Base-by-base conservation (phyloP, 805 yeast species). In the Metschnikowia lunata region DNA sequence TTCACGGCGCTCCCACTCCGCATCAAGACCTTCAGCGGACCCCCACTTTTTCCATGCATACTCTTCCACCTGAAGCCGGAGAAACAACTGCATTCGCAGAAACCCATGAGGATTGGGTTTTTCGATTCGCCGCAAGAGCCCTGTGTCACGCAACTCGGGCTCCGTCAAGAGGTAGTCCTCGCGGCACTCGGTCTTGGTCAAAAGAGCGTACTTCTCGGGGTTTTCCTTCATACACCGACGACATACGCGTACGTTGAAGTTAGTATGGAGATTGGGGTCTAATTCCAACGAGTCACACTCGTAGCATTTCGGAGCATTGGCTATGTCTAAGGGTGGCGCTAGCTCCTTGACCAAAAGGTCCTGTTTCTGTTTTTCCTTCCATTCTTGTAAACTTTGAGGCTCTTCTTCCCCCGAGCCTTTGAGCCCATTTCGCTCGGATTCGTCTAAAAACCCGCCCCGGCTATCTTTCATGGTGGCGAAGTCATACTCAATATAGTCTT, bases 31-130 rank as follows among this genome's bases (percentile, higher is more conserved):
- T 43, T 88, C 96, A 8, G 83, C 76, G 1, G 95, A 84, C 1
- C 93, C 95, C 99, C 99, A 93, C 65, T 93, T 91, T 59, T 85
- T 83, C 68, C 83, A 87, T 0, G 98, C 95, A 64, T 75, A 87
- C 56, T 84, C 88, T 62, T 93, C 99, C n/a, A 93, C 88, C 57
- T 93, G 98, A 58, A 81, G 85, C 47, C 99, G 70, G 36, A 93
- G 65, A 66, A 82, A 93, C 44, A 93, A 71, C 74, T 90, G 96
- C 99, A 93, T 93, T 58, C 93, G 77, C 39, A 88, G 85, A 64
- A 81, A 93, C 35, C 90, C 88, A 63, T 93, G 96, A 0, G 99
- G 99, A 59, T 93, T 93, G 2, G 96, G 88, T 55, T 90, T 87
- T 50, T 89, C 96, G 48, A 91, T 68, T 49, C 93, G 78, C 9